Base-by-base conservation (phyloP, 2,329 filamentous ascomycete genomes). In the Epichloe sylvatica region DNA sequence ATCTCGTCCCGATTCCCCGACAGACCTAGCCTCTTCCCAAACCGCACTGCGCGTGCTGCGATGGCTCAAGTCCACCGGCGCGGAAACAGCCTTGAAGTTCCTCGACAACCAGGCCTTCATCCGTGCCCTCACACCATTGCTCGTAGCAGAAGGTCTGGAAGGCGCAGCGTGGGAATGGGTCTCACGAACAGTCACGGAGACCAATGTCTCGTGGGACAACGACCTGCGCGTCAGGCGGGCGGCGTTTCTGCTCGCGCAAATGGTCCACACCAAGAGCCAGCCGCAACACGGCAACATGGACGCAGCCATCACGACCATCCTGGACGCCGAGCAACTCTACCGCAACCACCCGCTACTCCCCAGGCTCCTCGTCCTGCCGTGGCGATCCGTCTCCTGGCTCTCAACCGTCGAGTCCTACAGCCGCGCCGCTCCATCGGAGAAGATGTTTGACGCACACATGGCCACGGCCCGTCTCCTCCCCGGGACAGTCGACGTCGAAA, bases 161-260 rank as follows among this genome's bases (percentile, higher is more conserved):
- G 67, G 70, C 6, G 60, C 75, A 0, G 67, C 67, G 3, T 80
- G 75, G 76, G 62, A 60, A 19, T 81, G 77, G 77, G 62, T 78
- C 8, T 62, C 66, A 7, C 67, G 65, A 19, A 63, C 73, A 7
- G 57, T 70, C 54, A 53, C 59, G 12, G 59, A 59, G n/a, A 34
- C 54, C 1, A 57, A 60, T 3, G 45, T 53, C n/a, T 41, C 51
- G 1, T 35, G 59, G 17, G 44, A 53, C 5, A 53, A 56, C 21
- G 55, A 57, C 5, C 54, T 57, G 42, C 58, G 59, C 9, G 48
- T 57, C 37, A 60, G 49, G 52, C 63, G 59, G 17, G 61, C 59
- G 3, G 63, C 65, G 8, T 55, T 57, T 12, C 54, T 71, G 2
- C 58, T 74, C 1, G 62, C 64, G 2, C 62, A 61, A 23, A 59